Evolutionary conservation across 441 rosid species (phyloP).

Genomic region (Corymbia calophylla): DNA sequence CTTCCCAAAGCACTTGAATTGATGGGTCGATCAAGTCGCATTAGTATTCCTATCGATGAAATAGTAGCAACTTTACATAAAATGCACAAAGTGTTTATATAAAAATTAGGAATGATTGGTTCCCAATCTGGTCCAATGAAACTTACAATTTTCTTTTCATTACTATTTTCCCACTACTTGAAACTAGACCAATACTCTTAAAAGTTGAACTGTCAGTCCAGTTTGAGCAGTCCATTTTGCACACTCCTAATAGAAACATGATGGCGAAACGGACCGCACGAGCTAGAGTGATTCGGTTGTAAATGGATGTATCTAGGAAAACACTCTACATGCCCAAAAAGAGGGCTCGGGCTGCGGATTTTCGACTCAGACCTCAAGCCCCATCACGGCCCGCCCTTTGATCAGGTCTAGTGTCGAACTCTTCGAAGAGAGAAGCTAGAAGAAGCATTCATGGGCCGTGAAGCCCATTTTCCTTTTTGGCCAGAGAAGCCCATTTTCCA

Average conservation of each 20-base stretch:
- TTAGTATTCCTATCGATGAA: neutral
- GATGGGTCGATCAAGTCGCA: fast-evolving
- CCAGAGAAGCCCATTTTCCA: neutral
- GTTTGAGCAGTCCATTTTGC: no score
- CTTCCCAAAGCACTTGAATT: fast-evolving
- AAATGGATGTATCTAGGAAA: neutral
- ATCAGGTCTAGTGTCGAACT: neutral
- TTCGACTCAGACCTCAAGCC: neutral
- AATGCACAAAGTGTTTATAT: neutral
- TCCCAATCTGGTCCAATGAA: no score
- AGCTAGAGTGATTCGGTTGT: neutral
- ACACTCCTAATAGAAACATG: no score
- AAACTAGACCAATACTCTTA: no score
- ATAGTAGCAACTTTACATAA: neutral
- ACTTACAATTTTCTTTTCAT: no score
- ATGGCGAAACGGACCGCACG: no score
- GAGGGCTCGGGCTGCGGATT: neutral
- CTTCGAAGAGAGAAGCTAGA: neutral
- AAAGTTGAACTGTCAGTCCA: no score
- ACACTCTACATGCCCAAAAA: neutral
- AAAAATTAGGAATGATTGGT: no score
- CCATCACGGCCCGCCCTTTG: fast-evolving
- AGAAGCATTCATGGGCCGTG: neutral
- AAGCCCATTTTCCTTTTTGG: neutral
- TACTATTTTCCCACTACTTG: no score